Percentiles rank a stretch among this genome's conserved stretches.
phyloP scores from a whole-genome alignment of 805 yeast species.

The Hanseniaspora guilliermondii region DNA sequence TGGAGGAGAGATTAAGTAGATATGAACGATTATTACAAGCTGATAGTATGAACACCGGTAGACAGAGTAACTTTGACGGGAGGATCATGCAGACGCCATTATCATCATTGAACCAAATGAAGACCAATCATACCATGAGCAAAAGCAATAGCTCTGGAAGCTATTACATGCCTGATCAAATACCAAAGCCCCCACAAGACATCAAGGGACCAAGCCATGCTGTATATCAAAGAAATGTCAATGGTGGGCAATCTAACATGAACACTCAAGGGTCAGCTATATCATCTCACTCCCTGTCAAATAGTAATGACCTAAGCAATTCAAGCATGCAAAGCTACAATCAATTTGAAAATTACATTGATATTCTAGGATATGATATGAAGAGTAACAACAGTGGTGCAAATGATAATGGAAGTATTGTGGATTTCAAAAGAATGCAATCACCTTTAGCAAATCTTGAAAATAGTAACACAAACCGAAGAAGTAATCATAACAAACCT shows the following conservation, averaged over 20 bases:
- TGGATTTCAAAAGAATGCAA: neutral
- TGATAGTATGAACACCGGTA: conserved; percentile 4
- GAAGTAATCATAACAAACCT: neutral
- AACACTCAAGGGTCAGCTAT: neutral
- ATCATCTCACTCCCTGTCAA: neutral
- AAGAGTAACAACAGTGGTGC: neutral
- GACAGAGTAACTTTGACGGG: conserved; percentile 14
- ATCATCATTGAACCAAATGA: neutral
- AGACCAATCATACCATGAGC: neutral
- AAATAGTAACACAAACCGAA: neutral
- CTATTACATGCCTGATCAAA: neutral
- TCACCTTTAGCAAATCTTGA: neutral
- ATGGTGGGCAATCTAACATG: neutral
- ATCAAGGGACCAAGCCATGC: neutral
- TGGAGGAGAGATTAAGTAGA: conserved; percentile 29
- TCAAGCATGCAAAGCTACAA: neutral
- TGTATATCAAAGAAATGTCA: neutral
- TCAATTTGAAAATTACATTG: neutral
- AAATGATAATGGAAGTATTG: neutral
- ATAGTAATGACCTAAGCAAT: conserved; percentile 5
- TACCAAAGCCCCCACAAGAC: neutral
- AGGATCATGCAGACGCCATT: neutral
- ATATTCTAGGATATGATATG: neutral
- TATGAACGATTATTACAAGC: conserved; percentile 27
- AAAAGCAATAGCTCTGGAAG: conserved; percentile 7